phyloP scores from a whole-genome alignment of 495 filamentous ascomycete genomes.

The Xylaria venustula region DNA sequence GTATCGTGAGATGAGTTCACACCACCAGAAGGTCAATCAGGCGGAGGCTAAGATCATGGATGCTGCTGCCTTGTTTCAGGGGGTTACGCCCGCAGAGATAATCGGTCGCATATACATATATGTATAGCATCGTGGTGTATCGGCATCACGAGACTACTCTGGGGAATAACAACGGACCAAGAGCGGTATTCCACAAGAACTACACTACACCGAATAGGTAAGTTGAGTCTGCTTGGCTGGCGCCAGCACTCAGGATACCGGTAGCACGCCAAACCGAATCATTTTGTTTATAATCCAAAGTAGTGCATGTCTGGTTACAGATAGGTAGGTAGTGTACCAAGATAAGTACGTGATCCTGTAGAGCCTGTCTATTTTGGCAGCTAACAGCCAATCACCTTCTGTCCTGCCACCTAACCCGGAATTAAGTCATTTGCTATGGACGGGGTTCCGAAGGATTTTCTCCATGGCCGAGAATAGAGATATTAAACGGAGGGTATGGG shows the following conservation, averaged over 20 bases:
- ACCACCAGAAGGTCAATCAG: not conserved
- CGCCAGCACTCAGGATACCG: slow-evolving; percentile 24
- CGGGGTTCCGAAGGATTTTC: not conserved
- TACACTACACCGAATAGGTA: not conserved
- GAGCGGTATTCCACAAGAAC: not conserved
- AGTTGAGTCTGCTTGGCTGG: slow-evolving; percentile 16
- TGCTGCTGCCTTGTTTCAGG: not conserved
- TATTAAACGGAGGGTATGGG: not conserved
- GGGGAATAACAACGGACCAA: not conserved
- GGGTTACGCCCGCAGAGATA: not conserved
- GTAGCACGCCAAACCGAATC: slow-evolving; percentile 14
- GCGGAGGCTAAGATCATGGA: not conserved
- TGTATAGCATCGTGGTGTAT: not conserved
- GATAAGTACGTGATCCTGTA: too few species aligned
- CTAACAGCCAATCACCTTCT: not conserved
- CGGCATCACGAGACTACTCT: not conserved
- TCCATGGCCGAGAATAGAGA: slow-evolving; percentile 3
- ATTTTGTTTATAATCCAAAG: slow-evolving; percentile 1
- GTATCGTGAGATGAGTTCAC: not conserved
- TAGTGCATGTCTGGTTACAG: not conserved
- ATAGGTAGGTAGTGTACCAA: too few species aligned
- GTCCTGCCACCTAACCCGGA: slow-evolving; percentile 3
- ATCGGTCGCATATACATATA: not conserved
- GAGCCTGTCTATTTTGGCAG: not conserved
- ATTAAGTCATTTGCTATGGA: not conserved